A percentile compares a stretch with the other conserved stretches of the same genome.
phyloP scores from a whole-genome alignment of 345 rosid species.

The Syzygium aromaticum region DNA sequence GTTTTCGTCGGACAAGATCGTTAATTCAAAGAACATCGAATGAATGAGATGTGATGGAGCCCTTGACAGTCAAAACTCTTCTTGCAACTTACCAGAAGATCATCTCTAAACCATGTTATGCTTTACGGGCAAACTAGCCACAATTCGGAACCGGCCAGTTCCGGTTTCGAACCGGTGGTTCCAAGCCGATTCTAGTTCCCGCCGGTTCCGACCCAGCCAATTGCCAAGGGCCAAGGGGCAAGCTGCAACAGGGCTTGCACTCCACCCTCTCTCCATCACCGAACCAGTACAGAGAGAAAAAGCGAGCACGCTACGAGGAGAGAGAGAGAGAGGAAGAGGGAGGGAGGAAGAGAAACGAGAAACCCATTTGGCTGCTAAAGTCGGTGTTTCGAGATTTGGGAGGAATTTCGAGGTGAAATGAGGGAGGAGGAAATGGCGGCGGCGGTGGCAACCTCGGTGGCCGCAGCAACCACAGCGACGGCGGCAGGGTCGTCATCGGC shows the following conservation, averaged over 20 bases:
- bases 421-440: background rate
- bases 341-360: background rate
- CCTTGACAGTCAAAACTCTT: background rate
- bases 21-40: background rate
- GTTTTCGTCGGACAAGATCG: no score
- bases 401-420: background rate
- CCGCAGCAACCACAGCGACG: no score
- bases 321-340: background rate
- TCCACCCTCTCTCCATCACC: background rate
- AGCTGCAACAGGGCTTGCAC: no score
- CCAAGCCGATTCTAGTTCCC: no score
- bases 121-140: no score
- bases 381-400: background rate
- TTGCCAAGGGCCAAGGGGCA: no score
- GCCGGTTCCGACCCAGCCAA: no score
- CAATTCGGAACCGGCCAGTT: no score
- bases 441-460: background rate
- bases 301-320: no score
- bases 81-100: background rate
- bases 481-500: no score
- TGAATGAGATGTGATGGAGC: background rate
- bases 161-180: no score
- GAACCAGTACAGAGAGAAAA: background rate
- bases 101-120: background rate
- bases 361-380: background rate